These are phyloP conservation scores for Lagenidium giganteum DNA, from an alignment of 352 stramenopile genomes.

Conservation along the genomic window DNA sequence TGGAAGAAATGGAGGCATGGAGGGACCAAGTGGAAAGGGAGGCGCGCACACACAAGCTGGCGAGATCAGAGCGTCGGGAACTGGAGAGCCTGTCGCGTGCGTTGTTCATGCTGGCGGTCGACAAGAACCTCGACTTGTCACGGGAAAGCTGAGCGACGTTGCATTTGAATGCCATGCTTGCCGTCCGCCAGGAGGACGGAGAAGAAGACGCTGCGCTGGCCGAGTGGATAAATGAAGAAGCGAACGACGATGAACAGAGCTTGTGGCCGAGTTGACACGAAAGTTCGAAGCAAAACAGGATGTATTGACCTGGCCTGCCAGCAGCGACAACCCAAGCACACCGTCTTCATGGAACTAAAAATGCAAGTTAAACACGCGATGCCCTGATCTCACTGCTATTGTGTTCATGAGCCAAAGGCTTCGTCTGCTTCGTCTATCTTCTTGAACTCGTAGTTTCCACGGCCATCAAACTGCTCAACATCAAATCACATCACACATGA, in stretches of 20 bases:
- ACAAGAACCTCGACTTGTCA: no score
- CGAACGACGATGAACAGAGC: no score
- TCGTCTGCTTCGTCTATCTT: slow-evolving; percentile 76
- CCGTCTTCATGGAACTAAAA: slow-evolving; percentile 8
- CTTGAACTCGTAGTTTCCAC: slow-evolving; percentile 84
- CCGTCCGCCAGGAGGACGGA: slow-evolving; percentile 8
- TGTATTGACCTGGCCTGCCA: no score
- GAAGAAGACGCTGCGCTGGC: no score
- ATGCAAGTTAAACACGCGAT: slow-evolving; percentile 1
- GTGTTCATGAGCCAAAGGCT: slow-evolving; percentile 70
- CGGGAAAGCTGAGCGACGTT: no score
- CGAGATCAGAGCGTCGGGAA: slow-evolving; percentile 4
- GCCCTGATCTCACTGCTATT: slow-evolving; percentile 1
- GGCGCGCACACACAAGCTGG: no score
- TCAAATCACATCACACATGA: not conserved
- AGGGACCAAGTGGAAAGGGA: slow-evolving; percentile 5
- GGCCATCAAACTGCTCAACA: slow-evolving; percentile 66
- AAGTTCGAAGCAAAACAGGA: no score
- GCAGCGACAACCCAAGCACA: no score
- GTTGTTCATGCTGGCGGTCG: slow-evolving; percentile 28
- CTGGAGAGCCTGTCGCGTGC: slow-evolving; percentile 15
- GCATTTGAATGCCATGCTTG: slow-evolving; percentile 17
- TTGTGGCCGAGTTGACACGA: no score
- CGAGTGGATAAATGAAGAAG: no score
- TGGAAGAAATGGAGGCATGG: slow-evolving; percentile 29